Percentiles rank a stretch among this genome's conserved stretches.
Conservation (phyloP, 257 asterid genomes). For the Hygrophila difformis region DNA sequence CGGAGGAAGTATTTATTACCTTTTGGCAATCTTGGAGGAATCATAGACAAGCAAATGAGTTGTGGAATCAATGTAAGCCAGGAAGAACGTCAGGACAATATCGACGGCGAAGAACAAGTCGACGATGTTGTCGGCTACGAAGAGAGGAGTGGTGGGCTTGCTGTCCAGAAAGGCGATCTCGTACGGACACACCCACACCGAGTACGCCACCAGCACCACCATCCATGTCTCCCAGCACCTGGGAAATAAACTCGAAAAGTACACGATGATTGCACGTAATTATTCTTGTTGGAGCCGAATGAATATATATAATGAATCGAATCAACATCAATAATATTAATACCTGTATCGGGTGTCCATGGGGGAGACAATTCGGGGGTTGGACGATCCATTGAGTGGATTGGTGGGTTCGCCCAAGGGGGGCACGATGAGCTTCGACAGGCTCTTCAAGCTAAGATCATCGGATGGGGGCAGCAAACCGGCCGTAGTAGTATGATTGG, state of each 20-base stretch:
- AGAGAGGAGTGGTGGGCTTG: constrained; percentile 22
- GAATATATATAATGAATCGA: neutral
- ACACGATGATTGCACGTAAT: too few relatives aligned
- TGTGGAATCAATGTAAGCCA: constrained; percentile 66
- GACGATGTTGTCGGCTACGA: constrained; percentile 50
- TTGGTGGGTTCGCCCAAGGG: constrained; percentile 65
- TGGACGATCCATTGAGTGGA: constrained; percentile 15
- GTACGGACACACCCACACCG: constrained; percentile 80
- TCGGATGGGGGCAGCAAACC: too few relatives aligned
- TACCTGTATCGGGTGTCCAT: constrained; percentile 77
- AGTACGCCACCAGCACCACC: constrained; percentile 65
- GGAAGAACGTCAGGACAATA: constrained; percentile 67
- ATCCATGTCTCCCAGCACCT: constrained; percentile 90
- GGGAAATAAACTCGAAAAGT: neutral
- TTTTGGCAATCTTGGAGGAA: constrained; percentile 41
- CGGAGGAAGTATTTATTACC: constrained; percentile 25
- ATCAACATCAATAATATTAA: neutral
- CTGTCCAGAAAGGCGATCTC: constrained; percentile 62
- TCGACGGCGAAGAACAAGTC: constrained; percentile 62
- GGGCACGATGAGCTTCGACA: constrained; percentile 74
- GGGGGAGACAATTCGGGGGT: constrained; percentile 45
- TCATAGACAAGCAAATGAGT: constrained; percentile 64
- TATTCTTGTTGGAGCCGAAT: too few relatives aligned
- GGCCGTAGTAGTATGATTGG: too few relatives aligned
- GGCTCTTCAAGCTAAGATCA: constrained; percentile 47